Conservation (phyloP, 352 stramenopile species). For the Pythium insidiosum region DNA sequence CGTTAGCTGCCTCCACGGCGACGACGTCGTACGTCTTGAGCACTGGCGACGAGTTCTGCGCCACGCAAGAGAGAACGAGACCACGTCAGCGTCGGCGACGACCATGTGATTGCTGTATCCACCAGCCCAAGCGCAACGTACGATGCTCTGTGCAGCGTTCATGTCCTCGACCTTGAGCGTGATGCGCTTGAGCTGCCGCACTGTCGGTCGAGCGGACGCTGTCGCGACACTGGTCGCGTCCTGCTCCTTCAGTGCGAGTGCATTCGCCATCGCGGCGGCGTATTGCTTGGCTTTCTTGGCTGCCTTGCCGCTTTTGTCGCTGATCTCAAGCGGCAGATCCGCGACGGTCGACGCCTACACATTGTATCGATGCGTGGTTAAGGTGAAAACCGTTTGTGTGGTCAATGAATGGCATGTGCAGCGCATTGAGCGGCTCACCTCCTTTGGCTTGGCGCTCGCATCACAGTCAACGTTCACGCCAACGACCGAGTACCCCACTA, state of each 20-base stretch:
- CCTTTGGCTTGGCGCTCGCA: slow-evolving; percentile 40
- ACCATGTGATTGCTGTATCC: not conserved
- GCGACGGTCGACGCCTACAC: slow-evolving; percentile 16
- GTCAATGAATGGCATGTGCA: not conserved
- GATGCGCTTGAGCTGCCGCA: slow-evolving; percentile 60
- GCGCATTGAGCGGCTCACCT: too few relatives aligned
- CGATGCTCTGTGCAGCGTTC: slow-evolving; percentile 43
- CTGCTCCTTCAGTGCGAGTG: slow-evolving; percentile 29
- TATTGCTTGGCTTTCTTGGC: slow-evolving; percentile 69
- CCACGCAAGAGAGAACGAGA: too few relatives aligned
- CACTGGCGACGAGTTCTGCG: slow-evolving; percentile 37
- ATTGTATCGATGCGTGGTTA: too few relatives aligned
- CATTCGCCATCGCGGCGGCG: slow-evolving; percentile 26
- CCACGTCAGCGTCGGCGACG: not conserved
- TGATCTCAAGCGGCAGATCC: slow-evolving; percentile 21
- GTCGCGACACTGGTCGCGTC: slow-evolving; percentile 12
- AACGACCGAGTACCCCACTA: slow-evolving; percentile 60
- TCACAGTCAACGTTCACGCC: slow-evolving; percentile 59
- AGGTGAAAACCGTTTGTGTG: too few relatives aligned
- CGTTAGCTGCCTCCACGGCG: slow-evolving; percentile 48
- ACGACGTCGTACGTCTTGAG: slow-evolving; percentile 74
- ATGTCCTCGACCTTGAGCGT: slow-evolving; percentile 76
- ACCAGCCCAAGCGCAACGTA: slow-evolving; percentile 16
- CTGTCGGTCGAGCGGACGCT: not conserved
- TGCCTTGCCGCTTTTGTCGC: slow-evolving; percentile 29